These are phyloP conservation scores for Microbotryum violaceum DNA, from an alignment of 1,284 basidiomycete species.

Conservation along the genomic window DNA sequence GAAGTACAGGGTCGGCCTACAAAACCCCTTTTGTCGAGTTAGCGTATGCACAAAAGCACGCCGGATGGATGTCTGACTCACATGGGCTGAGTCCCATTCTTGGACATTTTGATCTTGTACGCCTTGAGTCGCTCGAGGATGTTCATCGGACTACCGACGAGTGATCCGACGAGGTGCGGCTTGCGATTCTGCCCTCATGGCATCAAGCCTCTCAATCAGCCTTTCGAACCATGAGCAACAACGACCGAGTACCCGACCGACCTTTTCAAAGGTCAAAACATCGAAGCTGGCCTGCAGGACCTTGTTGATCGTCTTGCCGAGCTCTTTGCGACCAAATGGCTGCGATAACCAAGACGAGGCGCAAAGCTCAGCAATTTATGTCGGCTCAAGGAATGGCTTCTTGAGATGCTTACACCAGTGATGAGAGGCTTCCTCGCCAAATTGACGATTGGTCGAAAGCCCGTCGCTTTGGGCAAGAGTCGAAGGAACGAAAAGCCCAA, in stretches of 20 bases:
- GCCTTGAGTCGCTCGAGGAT: conserved; percentile 64
- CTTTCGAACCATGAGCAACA: no score
- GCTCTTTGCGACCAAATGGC: conserved; percentile 15
- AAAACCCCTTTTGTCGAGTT: conserved; percentile 4
- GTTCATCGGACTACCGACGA: conserved; percentile 74
- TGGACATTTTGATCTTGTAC: conserved; percentile 55
- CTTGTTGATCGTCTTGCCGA: conserved; percentile 68
- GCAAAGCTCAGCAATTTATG: no score
- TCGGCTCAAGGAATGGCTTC: not conserved
- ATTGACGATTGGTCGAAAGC: conserved; percentile 92
- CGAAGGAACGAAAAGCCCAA: conserved; percentile 80
- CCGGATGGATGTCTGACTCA: conserved; percentile 41
- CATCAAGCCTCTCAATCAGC: not conserved
- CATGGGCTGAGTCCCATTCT: conserved; percentile 50
- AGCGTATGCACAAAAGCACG: conserved; percentile 3
- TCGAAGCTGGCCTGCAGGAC: conserved; percentile 73
- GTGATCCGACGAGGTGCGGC: conserved; percentile 60
- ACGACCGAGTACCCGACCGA: conserved; percentile 33
- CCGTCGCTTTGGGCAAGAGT: conserved; percentile 85
- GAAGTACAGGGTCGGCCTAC: conserved; percentile 78
- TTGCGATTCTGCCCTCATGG: conserved; percentile 51
- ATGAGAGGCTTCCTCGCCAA: conserved; percentile 56
- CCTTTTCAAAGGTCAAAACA: conserved; percentile 79
- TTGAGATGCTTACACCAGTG: conserved; percentile 15
- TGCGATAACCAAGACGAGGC: no score